Evolutionary conservation across 345 rosid species (phyloP).

Genomic region (Euphorbia tirucalli): DNA sequence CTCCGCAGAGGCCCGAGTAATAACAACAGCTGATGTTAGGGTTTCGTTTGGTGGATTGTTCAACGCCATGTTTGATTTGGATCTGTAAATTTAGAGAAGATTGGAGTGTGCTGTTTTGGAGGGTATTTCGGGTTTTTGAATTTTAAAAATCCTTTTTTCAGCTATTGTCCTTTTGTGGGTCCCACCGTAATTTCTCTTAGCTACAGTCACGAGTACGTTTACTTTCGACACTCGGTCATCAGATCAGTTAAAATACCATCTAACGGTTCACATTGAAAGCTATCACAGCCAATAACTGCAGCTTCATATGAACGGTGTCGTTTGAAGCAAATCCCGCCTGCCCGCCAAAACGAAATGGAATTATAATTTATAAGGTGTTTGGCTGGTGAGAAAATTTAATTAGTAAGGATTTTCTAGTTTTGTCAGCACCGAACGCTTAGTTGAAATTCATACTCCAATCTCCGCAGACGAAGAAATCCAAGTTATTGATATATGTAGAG

Average conservation of each 20-base stretch:
- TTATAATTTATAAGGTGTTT: neutral
- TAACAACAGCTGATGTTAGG: neutral
- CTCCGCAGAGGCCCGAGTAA: conserved; percentile 7
- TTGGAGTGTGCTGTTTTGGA: conserved; percentile 4
- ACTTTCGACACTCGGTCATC: neutral
- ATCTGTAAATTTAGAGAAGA: conserved; percentile 6
- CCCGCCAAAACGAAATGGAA: neutral
- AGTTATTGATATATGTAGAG: neutral
- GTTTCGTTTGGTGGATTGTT: conserved; percentile 6
- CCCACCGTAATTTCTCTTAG: neutral
- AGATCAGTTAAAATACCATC: neutral
- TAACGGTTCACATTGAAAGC: neutral
- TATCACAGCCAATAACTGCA: neutral
- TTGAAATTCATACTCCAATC: neutral
- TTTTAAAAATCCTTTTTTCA: neutral
- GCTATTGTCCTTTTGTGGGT: neutral
- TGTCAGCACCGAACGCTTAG: conserved; percentile 16
- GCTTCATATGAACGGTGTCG: neutral
- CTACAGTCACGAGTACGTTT: too few species aligned
- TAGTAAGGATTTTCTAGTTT: conserved; percentile 8
- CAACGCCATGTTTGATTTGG: conserved; percentile 21
- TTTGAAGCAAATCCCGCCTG: neutral
- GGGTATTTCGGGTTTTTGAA: conserved; percentile 23
- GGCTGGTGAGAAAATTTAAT: conserved; percentile 15
- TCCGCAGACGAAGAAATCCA: conserved; percentile 26